These are phyloP conservation scores for Hirschioporus abietinus DNA, from an alignment of 768 basidiomycete genomes.

Conservation along the genomic window DNA sequence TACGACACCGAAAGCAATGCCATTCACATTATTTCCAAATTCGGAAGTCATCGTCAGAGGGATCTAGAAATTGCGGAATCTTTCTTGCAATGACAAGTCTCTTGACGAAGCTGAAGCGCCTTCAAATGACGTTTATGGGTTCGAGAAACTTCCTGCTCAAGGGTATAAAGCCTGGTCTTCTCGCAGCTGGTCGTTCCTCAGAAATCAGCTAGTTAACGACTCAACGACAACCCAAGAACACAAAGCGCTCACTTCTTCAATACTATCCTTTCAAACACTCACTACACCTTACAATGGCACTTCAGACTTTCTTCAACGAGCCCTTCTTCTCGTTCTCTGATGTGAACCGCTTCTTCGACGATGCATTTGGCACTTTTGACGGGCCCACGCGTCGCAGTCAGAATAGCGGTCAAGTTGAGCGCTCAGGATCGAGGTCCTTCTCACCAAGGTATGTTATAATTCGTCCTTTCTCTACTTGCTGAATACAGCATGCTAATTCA, in stretches of 20 bases:
- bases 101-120: no score
- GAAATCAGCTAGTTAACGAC: background rate
- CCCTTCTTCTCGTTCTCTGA: constrained; percentile 34
- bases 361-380: constrained; percentile 24
- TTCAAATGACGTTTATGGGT: no score
- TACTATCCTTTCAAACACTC: background rate
- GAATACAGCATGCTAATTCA: background rate
- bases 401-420: constrained; percentile 11
- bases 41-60: background rate
- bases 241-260: no score
- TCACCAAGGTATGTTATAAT: constrained; percentile 20
- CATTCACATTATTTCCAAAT: background rate
- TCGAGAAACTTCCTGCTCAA: background rate
- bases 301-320: constrained; percentile 34
- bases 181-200: background rate
- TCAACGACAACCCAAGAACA: background rate
- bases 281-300: constrained; percentile 18
- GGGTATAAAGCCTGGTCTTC: background rate
- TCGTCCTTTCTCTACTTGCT: background rate
- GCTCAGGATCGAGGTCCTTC: constrained; percentile 9
- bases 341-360: constrained; percentile 40
- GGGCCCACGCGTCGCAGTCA: background rate
- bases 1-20: background rate
- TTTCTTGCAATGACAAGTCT: background rate
- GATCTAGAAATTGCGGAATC: background rate